Base-by-base conservation (phyloP, 345 rosid genomes). In the Syzygium aqueum region DNA sequence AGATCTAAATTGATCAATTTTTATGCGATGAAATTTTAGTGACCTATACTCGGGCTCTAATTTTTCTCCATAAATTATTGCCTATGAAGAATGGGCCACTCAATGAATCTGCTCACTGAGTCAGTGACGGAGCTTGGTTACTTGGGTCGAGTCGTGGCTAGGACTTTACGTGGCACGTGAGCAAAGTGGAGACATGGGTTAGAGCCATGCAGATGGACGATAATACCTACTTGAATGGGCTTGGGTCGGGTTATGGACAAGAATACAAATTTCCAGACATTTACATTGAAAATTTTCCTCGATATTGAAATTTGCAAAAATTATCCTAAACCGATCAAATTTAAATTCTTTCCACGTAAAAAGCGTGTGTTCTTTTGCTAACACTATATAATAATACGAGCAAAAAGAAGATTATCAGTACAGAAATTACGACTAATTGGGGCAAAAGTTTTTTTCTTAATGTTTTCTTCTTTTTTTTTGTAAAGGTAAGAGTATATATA, bases 41-140 rank as follows among this genome's bases (percentile, higher is more conserved):
- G 33, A 67, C 19, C 0, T 1, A 67, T 30, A 30, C 3, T 16
- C 10, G 0, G 22, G 23, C 1, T 67, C 22, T 8, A 30, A 15
- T 0, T 16, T 65, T 65, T 65, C 5, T 7, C 1, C 1, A 15
- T 7, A 65, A 33, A 16, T 65, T 33, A 10, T 30, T 65, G 33
- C 40, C 43, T 65, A 0, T 65, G 5, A 30, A 65, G 40, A 30
- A 30, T 16, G 11, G 43, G 43, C 3, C 3, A 65, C 22, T 16
- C 19, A 1, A 65, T 65, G 43, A 43, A 30, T 65, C 21, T 3
- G 43, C 6, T 65, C 3, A 1, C 11, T 30, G 23, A 8, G 43
- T 30, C 17, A 17, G 77, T 30, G 25, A 67, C 23, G 46, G 46
- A 67, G 22, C 22, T 33, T 2, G 46, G 46, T 3, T 67, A 5